phyloP scores from a whole-genome alignment of 352 stramenopile genomes.

The Elongisporangium anandrum region DNA sequence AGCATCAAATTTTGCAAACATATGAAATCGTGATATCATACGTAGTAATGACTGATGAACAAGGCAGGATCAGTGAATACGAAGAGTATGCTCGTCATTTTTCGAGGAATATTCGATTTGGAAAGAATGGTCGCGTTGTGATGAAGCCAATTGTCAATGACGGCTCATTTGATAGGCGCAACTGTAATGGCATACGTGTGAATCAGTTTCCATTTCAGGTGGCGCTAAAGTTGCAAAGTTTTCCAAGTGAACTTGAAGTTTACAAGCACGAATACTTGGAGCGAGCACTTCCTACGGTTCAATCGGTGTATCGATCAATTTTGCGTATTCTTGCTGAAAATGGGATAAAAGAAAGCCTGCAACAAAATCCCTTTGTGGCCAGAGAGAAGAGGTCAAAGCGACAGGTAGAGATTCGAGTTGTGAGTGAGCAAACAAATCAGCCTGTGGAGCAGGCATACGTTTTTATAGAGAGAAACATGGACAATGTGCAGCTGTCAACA shows the following conservation, averaged over 20 bases:
- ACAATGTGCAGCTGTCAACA: slow-evolving; percentile 28
- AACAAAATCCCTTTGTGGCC: slow-evolving; percentile 53
- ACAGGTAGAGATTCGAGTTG: slow-evolving; percentile 40
- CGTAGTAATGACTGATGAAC: slow-evolving; percentile 2
- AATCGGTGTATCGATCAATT: slow-evolving; percentile 45
- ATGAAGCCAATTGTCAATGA: slow-evolving; percentile 13
- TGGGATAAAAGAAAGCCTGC: slow-evolving; percentile 62
- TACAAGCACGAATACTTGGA: slow-evolving; percentile 34
- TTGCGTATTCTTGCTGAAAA: slow-evolving; percentile 39
- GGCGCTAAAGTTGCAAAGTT: slow-evolving; percentile 34
- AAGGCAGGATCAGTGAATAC: slow-evolving; percentile 14
- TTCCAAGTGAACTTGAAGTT: slow-evolving; percentile 29
- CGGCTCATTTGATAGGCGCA: background rate
- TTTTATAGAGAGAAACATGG: slow-evolving; percentile 53
- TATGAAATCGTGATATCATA: slow-evolving; percentile 56
- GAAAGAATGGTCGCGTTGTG: slow-evolving; percentile 50
- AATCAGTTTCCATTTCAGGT: slow-evolving; percentile 22
- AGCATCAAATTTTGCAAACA: slow-evolving; percentile 47
- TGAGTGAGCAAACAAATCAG: slow-evolving; percentile 46
- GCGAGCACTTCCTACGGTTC: slow-evolving; percentile 33
- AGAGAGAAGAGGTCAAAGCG: slow-evolving; percentile 42
- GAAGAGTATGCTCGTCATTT: slow-evolving; percentile 39
- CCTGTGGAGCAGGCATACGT: slow-evolving; percentile 44
- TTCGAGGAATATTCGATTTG: slow-evolving; percentile 60
- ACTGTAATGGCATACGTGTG: background rate